A percentile compares a stretch with the other conserved stretches of the same genome.
These are phyloP conservation scores for Eucalyptus decipiens DNA, from an alignment of 345 rosid genomes.

Conservation along the genomic window DNA sequence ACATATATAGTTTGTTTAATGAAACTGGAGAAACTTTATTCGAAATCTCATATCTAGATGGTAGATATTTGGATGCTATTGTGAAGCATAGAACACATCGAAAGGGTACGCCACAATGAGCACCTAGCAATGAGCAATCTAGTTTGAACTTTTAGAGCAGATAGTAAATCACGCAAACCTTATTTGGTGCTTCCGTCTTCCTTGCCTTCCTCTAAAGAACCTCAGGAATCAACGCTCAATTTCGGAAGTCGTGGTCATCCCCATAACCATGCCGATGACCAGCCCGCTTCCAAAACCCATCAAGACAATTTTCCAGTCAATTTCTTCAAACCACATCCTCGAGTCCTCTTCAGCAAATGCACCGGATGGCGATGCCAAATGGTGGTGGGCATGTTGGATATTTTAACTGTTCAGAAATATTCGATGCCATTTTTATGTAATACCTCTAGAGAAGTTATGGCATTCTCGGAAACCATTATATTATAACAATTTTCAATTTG, in stretches of 20 bases:
- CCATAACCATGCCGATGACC: neutral
- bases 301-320: neutral
- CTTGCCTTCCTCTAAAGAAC: neutral
- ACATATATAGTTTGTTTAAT: neutral
- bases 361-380: too few species aligned
- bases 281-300: neutral
- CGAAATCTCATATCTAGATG: neutral
- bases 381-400: too few species aligned
- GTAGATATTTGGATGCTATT: neutral
- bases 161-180: neutral
- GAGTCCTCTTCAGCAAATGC: neutral
- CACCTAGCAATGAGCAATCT: neutral
- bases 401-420: too few species aligned
- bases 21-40: neutral
- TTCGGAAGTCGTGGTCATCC: neutral
- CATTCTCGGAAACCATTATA: rapidly evolving
- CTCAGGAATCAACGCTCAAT: neutral
- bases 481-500: too few species aligned
- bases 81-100: rapidly evolving
- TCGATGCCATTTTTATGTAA: too few species aligned
- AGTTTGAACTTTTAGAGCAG: neutral
- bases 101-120: rapidly evolving
- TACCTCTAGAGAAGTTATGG: too few species aligned
- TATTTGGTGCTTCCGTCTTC: neutral
- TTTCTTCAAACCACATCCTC: neutral